Percentiles rank a stretch among this genome's conserved stretches.
These are phyloP conservation scores for Talaromyces sp. DNA, from an alignment of 2,329 filamentous ascomycete species.

Conservation along the genomic window DNA sequence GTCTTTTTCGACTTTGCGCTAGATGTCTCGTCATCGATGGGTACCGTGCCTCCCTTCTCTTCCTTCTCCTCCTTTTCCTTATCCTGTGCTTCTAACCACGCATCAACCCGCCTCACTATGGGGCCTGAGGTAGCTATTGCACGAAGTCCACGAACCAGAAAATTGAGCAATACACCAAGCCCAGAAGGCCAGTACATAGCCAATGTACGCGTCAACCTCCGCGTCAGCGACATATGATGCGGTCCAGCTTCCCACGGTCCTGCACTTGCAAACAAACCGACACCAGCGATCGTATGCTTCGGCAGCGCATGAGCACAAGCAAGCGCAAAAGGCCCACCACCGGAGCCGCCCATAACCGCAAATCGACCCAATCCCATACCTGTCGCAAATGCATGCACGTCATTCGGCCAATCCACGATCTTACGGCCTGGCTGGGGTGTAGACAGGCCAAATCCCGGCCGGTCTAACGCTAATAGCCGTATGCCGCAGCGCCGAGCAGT, in stretches of 20 bases:
- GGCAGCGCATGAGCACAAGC: constrained; percentile 47
- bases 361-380: constrained; percentile 44
- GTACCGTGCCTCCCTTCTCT: not conserved
- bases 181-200: constrained; percentile 27
- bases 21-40: not conserved
- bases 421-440: constrained; percentile 38
- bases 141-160: constrained; percentile 24
- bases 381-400: constrained; percentile 43
- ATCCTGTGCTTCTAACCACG: constrained; percentile 23
- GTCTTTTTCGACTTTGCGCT: not conserved
- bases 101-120: constrained; percentile 27
- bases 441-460: constrained; percentile 47
- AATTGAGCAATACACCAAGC: constrained; percentile 23
- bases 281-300: constrained; percentile 17
- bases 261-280: constrained; percentile 19
- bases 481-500: constrained; percentile 35
- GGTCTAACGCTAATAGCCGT: constrained; percentile 45
- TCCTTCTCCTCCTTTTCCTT: constrained; percentile 20
- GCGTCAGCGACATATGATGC: constrained; percentile 30
- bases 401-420: constrained; percentile 44
- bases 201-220: constrained; percentile 24
- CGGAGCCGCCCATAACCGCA: constrained; percentile 47
- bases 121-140: constrained; percentile 24
- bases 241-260: constrained; percentile 36
- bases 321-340: constrained; percentile 50